These are phyloP conservation scores for Daldinia loculata DNA, from an alignment of 495 filamentous ascomycete genomes.

Conservation along the genomic window DNA sequence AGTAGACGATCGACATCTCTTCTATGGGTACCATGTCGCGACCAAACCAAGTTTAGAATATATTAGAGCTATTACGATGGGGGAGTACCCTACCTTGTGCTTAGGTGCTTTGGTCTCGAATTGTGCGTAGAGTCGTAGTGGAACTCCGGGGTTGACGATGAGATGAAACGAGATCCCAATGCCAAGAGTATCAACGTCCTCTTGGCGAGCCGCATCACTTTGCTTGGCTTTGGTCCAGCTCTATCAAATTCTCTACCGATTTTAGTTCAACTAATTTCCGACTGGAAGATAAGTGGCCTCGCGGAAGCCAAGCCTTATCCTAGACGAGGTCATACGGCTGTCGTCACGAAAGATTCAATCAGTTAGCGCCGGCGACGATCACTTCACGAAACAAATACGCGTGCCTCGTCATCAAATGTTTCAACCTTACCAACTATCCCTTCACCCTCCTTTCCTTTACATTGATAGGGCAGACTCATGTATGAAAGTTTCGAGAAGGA, in stretches of 20 bases:
- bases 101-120: slow-evolving; percentile 28
- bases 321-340: slow-evolving; percentile 18
- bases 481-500: neutral
- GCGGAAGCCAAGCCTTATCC: slow-evolving; percentile 19
- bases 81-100: neutral
- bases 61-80: neutral
- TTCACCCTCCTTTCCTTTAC: neutral
- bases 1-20: slow-evolving; percentile 30
- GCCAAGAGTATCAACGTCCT: slow-evolving; percentile 37
- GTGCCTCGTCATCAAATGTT: slow-evolving; percentile 16
- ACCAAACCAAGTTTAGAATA: slow-evolving; percentile 14
- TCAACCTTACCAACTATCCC: slow-evolving; percentile 11
- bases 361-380: slow-evolving; percentile 16
- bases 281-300: slow-evolving; percentile 2
- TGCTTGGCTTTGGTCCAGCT: slow-evolving; percentile 5
- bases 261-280: slow-evolving; percentile 9
- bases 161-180: slow-evolving; percentile 40
- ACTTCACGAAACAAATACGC: slow-evolving; percentile 18
- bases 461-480: neutral
- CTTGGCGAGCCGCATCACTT: slow-evolving; percentile 36
- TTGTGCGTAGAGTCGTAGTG: slow-evolving; percentile 2
- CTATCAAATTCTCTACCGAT: neutral
- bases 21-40: slow-evolving; percentile 19
- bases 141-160: slow-evolving; percentile 24
- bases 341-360: slow-evolving; percentile 21